phyloP scores from a whole-genome alignment of 2,329 filamentous ascomycete genomes.

The Colletotrichum tropicicola region DNA sequence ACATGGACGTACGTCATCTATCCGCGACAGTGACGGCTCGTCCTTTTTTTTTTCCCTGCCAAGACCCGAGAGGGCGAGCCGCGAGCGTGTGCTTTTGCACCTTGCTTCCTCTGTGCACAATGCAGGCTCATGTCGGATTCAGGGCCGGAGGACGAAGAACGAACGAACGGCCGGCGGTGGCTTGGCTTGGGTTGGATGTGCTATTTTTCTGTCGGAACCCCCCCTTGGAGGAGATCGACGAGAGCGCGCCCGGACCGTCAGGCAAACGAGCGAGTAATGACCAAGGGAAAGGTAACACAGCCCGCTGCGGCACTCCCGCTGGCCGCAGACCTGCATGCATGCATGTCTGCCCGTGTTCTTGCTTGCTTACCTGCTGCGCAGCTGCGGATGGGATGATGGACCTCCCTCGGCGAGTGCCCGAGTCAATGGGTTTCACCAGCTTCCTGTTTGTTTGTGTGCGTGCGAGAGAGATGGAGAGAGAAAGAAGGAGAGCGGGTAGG shows the following conservation, averaged over 20 bases:
- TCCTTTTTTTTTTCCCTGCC: conserved; percentile 27
- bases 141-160: too few species aligned
- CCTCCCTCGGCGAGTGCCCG: conserved; percentile 9
- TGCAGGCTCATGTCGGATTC: too few species aligned
- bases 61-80: conserved; percentile 10
- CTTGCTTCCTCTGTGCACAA: background rate
- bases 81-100: background rate
- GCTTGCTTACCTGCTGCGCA: background rate
- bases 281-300: background rate
- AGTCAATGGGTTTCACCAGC: conserved; percentile 5
- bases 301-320: background rate
- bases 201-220: too few species aligned
- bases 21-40: conserved; percentile 1
- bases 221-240: too few species aligned
- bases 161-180: too few species aligned
- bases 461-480: too few species aligned
- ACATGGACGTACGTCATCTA: conserved; percentile 13
- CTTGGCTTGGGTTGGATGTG: too few species aligned
- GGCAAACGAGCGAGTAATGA: background rate
- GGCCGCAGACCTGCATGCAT: too few species aligned
- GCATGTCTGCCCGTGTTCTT: background rate
- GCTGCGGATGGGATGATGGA: background rate
- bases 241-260: too few species aligned
- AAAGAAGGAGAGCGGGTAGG: background rate
- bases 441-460: background rate